phyloP scores from a whole-genome alignment of 2,329 filamentous ascomycete species.

The Colletotrichum incanum region DNA sequence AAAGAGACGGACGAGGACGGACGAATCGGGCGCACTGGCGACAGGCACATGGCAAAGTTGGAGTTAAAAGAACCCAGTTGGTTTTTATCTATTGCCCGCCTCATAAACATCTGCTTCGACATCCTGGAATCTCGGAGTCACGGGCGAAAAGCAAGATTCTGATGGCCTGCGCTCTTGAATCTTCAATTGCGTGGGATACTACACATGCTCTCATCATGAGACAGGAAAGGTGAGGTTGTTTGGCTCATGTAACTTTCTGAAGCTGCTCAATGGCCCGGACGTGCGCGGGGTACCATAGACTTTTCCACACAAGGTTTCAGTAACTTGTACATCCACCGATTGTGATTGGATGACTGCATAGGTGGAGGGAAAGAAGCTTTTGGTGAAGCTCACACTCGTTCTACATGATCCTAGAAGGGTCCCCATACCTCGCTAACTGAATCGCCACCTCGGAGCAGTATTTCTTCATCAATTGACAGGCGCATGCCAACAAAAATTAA shows the following conservation, averaged over 20 bases:
- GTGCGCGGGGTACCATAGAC: conserved; percentile 31
- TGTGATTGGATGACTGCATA: conserved; percentile 2
- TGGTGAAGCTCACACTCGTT: conserved; percentile 1
- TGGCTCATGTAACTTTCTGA: conserved; percentile 3
- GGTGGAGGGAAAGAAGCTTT: conserved; percentile 13
- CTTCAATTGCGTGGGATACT: background rate
- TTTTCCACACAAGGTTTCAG: conserved; percentile 35
- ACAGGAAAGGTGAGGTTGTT: conserved; percentile 32
- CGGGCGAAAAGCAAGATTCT: background rate
- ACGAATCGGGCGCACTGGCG: background rate
- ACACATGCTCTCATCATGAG: conserved; percentile 31
- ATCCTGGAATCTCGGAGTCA: conserved; percentile 18
- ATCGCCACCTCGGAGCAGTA: too few relatives aligned
- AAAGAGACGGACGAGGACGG: too few relatives aligned
- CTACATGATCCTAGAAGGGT: background rate
- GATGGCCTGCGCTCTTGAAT: background rate
- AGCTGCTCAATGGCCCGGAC: conserved; percentile 12
- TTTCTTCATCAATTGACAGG: background rate
- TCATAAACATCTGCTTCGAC: background rate
- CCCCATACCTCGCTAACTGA: background rate
- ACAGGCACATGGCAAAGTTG: background rate
- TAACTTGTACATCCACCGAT: background rate
- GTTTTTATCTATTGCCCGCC: conserved; percentile 11
- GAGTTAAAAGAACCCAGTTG: conserved; percentile 8
- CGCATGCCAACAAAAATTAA: background rate